Percentiles rank a stretch among this genome's conserved stretches.
Evolutionary conservation across 2,329 filamentous ascomycete genomes (phyloP).

Genomic region (Xylaria sp.): DNA sequence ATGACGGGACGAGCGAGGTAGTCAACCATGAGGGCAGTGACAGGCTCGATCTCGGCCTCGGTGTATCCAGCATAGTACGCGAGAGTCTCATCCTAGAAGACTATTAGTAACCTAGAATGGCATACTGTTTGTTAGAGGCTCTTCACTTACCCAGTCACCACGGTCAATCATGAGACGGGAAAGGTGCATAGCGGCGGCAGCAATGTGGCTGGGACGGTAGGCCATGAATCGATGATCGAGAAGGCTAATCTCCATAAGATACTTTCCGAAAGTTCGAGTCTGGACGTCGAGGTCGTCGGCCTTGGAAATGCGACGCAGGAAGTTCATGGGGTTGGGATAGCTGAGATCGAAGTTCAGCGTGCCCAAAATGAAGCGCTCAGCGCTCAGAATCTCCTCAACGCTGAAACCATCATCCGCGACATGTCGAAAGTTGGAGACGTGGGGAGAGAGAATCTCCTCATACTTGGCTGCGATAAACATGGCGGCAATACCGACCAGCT

Average conservation of each 20-base stretch:
- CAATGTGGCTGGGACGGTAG: slow-evolving; percentile 83
- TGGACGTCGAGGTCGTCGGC: slow-evolving; percentile 99
- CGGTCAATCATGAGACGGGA: slow-evolving; percentile 84
- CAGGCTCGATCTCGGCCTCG: slow-evolving; percentile 87
- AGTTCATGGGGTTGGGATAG: slow-evolving; percentile 99
- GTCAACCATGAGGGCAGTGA: slow-evolving; percentile 92
- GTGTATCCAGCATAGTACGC: slow-evolving; percentile 89
- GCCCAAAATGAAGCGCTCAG: slow-evolving; percentile 89
- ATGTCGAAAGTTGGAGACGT: slow-evolving; percentile 94
- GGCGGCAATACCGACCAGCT: slow-evolving; percentile 93
- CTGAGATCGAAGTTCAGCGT: slow-evolving; percentile 95
- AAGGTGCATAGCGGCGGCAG: slow-evolving; percentile 91
- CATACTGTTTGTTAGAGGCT: background rate
- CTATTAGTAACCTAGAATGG: slow-evolving; percentile 28
- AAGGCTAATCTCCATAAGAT: slow-evolving; percentile 93
- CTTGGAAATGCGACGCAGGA: slow-evolving; percentile 96
- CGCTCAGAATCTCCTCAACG: slow-evolving; percentile 90
- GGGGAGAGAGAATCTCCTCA: slow-evolving; percentile 93
- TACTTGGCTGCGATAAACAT: slow-evolving; percentile 99
- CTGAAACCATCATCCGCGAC: slow-evolving; percentile 96
- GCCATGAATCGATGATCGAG: slow-evolving; percentile 91
- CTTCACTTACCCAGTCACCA: slow-evolving; percentile 73
- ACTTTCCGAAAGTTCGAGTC: slow-evolving; percentile 94
- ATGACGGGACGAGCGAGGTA: slow-evolving; percentile 86
- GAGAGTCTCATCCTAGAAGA: slow-evolving; percentile 68